Evolutionary conservation across 2,329 filamentous ascomycete species (phyloP), one percentile per base, ranked within the genome.

Genomic region (Penicillium sp.): DNA sequence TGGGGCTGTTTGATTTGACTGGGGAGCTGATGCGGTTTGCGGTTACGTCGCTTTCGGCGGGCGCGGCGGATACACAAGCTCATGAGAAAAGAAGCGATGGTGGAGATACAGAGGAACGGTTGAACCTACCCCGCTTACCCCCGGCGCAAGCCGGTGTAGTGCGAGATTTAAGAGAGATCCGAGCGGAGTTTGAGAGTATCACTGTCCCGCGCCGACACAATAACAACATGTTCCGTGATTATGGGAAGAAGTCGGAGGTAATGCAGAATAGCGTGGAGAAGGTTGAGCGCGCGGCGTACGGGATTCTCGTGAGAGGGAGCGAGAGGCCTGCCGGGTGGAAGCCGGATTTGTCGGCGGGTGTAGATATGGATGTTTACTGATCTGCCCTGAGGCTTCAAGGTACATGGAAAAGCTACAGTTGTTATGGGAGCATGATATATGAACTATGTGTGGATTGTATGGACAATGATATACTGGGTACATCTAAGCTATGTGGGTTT

Each of bases 1-100:
- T 95, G 65, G 95, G 94, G 8, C 79, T 99, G 2, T 97, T 97
- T 72, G 95, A 99, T 76, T 86, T 98, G 69, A 93, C 93, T 1
- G 95, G 95, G 45, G 95, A 99, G 81, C 84, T 98, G 82, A 99
- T 99, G 95, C 87, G 93, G 31, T 98, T 97, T 78, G 93, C 92
- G 0, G 95, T 97, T 55, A 93, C 93, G 6, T 88, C 89, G 29
- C 91, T 96, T 75, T 93, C 93, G 1, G 90, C 93, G 5, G 89
- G 83, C 7, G 21, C 47, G 23, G 90, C 90, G 15, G 79, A 79
- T 47, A 75, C 85, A 9, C 17, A 46, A 8, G 49, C 61, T 17
- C 51, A 26, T 13, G 62, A 66, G 21, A 52, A 58, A 11, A 67
- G 26, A 6, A 26, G 7, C 48, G 17, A 9, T 9, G 19, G 11